Percentiles rank a stretch among this genome's conserved stretches.
phyloP scores from a whole-genome alignment of 768 basidiomycete genomes.

The Exidia glandulosa region DNA sequence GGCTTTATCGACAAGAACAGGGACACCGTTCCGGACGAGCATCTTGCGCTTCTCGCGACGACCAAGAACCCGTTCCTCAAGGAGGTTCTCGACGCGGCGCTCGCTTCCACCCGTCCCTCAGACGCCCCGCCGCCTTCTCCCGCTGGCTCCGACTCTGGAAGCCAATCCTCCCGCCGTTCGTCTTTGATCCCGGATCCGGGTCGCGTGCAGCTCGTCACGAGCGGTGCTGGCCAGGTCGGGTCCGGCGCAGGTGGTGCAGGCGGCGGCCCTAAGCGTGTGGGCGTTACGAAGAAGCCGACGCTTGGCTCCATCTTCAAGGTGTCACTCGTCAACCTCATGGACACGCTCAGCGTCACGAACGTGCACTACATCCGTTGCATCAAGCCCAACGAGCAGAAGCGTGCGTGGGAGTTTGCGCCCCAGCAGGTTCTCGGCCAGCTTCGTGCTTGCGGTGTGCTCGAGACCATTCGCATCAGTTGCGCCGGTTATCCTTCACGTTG shows the following conservation, averaged over 20 bases:
- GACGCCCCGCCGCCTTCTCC: constrained; percentile 70
- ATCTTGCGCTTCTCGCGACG: constrained; percentile 73
- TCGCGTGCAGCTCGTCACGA: constrained; percentile 56
- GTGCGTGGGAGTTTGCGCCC: constrained; percentile 92
- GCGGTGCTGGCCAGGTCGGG: constrained; percentile 17
- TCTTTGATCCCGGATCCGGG: constrained; percentile 85
- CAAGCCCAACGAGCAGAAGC: constrained; percentile 95
- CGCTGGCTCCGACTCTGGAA: constrained; percentile 66
- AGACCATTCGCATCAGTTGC: constrained; percentile 97
- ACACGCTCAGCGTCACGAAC: constrained; percentile 92
- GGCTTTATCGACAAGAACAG: constrained; percentile 98
- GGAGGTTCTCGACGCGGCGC: constrained; percentile 86
- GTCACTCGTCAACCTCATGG: constrained; percentile 88
- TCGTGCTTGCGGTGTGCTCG: constrained; percentile 95
- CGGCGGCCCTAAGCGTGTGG: constrained; percentile 41
- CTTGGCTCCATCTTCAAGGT: constrained; percentile 98
- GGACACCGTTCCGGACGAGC: constrained; percentile 97
- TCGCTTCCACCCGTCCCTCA: constrained; percentile 54
- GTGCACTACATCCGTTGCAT: constrained; percentile 99
- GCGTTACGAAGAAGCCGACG: constrained; percentile 80
- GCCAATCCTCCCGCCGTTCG: constrained; percentile 65
- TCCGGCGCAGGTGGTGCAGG: constrained; percentile 24
- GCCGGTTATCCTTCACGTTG: constrained; percentile 97
- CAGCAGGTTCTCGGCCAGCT: constrained; percentile 93
- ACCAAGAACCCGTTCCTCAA: constrained; percentile 90